Evolutionary conservation across 805 yeast species (phyloP), one percentile per base, ranked within the genome.

Genomic region (Wickerhamiella qilinensis): DNA sequence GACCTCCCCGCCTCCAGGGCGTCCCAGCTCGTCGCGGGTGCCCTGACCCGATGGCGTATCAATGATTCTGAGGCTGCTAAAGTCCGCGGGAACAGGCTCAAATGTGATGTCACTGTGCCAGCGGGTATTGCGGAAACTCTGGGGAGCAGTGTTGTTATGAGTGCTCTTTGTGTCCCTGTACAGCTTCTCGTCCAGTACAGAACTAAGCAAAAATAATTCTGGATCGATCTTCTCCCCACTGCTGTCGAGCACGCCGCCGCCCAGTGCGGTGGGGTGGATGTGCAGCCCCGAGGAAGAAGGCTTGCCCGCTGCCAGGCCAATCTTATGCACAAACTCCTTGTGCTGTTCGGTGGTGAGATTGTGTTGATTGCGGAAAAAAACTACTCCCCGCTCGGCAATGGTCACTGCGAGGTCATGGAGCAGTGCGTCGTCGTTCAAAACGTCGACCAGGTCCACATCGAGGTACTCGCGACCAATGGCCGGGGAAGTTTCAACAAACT

Each of bases 71-170:
- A 74, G 58, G 44, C 65, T 68, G 3, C 78, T 71, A 45, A 66
- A 58, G 18, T 72, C 74, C 2, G 77, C 69, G 4, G 77, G 76
- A 40, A 68, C 70, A 34, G 59, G 57, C 56, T 72, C 77, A 47
- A 71, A 75, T 31, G 66, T 66, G 37, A 72, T 59, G 50, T 71
- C 76, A 6, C 73, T 63, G 57, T 71, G 77, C 69, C 71, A 69
- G 15, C 51, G 54, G 18, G 58, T 29, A 12, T 24, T 24, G 27
- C 11, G 12, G 27, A 24, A 24, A 12, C 27, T 24, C 27, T 24
- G 27, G 8, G 27, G 8, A 8, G 27, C 27, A 24, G 27, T 24
- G 12, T 24, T 24, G 27, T 24, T 24, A n/a, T 29, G 16, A 9
- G 16, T 9, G 15, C 16, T 29, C 16, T 29, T n/a, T 29, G 31